phyloP scores from a whole-genome alignment of 2,329 filamentous ascomycete species.

The Allantophomopsis lycopodina region DNA sequence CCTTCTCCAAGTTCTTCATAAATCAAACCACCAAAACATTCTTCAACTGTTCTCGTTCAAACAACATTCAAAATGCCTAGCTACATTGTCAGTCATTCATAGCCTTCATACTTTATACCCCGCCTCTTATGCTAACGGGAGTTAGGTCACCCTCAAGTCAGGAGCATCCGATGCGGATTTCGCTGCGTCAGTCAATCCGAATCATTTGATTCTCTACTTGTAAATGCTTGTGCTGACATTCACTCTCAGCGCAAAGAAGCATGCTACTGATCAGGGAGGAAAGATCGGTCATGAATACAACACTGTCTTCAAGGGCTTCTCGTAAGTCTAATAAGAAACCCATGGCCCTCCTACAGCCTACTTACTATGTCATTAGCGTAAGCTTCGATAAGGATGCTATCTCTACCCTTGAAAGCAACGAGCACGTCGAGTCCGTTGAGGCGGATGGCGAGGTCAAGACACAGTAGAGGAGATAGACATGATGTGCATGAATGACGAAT shows the following conservation, averaged over 20 bases:
- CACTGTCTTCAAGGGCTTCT: constrained; percentile 79
- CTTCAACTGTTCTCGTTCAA: not conserved
- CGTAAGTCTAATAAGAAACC: constrained; percentile 42
- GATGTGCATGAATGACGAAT: too few relatives aligned
- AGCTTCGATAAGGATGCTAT: constrained; percentile 56
- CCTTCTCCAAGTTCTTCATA: too few relatives aligned
- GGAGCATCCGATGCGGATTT: constrained; percentile 54
- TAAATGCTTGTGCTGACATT: too few relatives aligned
- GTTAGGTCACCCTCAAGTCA: constrained; percentile 67
- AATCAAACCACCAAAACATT: not conserved
- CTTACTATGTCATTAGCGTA: constrained; percentile 37
- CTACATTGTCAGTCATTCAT: constrained; percentile 5
- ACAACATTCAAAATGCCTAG: constrained; percentile 5
- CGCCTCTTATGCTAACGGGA: too few relatives aligned
- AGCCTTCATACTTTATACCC: not conserved
- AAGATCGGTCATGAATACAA: constrained; percentile 69
- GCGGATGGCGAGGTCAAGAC: constrained; percentile 55
- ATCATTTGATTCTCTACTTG: not conserved
- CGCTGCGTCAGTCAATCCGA: constrained; percentile 36
- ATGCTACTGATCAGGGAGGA: constrained; percentile 63
- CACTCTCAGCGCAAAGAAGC: constrained; percentile 59
- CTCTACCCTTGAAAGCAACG: constrained; percentile 48
- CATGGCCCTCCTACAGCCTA: not conserved
- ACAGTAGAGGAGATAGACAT: constrained; percentile 37
- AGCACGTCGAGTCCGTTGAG: constrained; percentile 66